phyloP scores from a whole-genome alignment of 106 monocot species.

The Dioscorea dumetorum region DNA sequence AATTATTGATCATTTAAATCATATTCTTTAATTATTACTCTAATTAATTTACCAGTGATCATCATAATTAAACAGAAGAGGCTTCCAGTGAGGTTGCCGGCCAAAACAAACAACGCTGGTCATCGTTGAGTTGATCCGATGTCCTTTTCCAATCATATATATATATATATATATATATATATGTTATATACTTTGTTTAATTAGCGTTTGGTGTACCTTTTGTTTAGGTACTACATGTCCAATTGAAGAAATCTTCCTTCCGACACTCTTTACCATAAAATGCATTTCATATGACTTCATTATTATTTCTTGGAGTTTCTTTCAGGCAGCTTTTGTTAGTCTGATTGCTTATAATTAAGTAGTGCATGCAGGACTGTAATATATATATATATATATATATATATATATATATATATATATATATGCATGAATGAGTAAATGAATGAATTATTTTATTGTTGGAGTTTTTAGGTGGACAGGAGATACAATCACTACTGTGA shows the following conservation, averaged over 20 bases:
- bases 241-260: constrained; percentile 9
- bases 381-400: neutral
- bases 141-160: constrained; percentile 1
- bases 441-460: too few relatives aligned
- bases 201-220: constrained; percentile 7
- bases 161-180: neutral
- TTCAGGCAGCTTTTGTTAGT: too few relatives aligned
- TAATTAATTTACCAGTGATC: neutral
- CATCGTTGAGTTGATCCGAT: constrained; percentile 3
- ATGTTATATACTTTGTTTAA: too few relatives aligned
- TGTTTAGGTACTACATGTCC: neutral
- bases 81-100: neutral
- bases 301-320: too few relatives aligned
- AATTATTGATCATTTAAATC: neutral
- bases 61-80: too few relatives aligned
- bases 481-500: constrained; percentile 97
- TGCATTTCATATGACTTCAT: too few relatives aligned
- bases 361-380: neutral
- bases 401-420: neutral
- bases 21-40: constrained; percentile 7
- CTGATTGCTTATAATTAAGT: too few relatives aligned
- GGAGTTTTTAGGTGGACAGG: constrained; percentile 58
- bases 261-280: neutral
- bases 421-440: neutral
- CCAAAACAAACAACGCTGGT: too few relatives aligned